Base-by-base conservation (phyloP, 1,139 yeast genomes). In the Casaregolazyma lundiana region DNA sequence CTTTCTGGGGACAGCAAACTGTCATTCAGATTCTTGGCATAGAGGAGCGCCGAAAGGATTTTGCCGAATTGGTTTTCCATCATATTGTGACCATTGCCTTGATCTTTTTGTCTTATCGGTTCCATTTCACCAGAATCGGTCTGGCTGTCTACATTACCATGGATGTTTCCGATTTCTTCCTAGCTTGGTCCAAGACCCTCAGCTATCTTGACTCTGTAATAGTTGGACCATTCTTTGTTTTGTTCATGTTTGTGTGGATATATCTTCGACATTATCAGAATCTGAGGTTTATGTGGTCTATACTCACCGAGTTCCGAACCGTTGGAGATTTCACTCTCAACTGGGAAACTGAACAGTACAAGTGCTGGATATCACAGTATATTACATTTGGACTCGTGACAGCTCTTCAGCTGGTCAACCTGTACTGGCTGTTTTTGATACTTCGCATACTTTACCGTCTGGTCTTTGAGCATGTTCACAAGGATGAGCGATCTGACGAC, bases 101-200 rank as follows among this genome's bases (percentile, higher is more conserved):
- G 55, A 89, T 92, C 58, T 84, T 87, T 79, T 74, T 80, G 49
- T 86, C 96, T n/a, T 92, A 92, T 67, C 78, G 92, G 54, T 92
- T 92, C 75, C 97, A 92, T 66, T 92, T 89, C 72, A 88, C 96
- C 13, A 87, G 95, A 81, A 89, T 92, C 76, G 99, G 99, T 4
- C 67, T 92, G 37, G 87, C 86, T 19, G 79, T 94, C 46, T 92
- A 88, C 66, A 78, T 92, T 56, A 88, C 97, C 20, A 92, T 92
- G 99, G 99, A 92, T 67, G 75, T 88, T 24, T 85, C 96, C 16
- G 99, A 92, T 69, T 81, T 88, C 67, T 87, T 89, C 69, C 73
- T 92, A 57, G 84, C 97, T 6, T 58, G 75, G 8, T 87, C 97
- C 21, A 92, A 94, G 67, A 78, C 88, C 13, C 71, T 89, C 55